Evolutionary conservation across 1,284 basidiomycete species (phyloP).

Genomic region (Fomitopsis schrenkii): DNA sequence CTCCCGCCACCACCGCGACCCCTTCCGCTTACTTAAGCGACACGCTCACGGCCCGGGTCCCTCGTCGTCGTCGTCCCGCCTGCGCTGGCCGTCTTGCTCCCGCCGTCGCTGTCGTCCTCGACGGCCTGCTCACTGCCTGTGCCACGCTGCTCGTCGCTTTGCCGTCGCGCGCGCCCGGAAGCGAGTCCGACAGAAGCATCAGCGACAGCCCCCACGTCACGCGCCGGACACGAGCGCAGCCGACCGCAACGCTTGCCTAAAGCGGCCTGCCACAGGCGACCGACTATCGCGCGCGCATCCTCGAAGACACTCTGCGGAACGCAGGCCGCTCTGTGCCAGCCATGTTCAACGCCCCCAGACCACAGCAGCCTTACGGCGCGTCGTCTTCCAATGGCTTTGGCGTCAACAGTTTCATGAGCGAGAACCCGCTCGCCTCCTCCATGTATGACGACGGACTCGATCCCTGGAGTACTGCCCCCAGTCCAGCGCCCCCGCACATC

Average conservation of each 20-base stretch:
- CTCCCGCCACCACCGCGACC: constrained; percentile 17
- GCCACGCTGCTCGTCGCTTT: background rate
- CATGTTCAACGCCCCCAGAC: constrained; percentile 80
- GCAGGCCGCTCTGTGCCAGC: background rate
- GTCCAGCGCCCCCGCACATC: constrained; percentile 64
- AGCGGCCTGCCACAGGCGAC: background rate
- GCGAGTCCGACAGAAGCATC: background rate
- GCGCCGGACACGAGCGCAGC: background rate
- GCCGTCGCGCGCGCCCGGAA: background rate
- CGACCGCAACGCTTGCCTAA: background rate
- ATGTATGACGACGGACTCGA: constrained; percentile 77
- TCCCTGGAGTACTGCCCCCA: constrained; percentile 83
- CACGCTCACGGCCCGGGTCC: background rate
- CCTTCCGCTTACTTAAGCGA: constrained; percentile 3
- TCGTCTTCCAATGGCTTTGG: constrained; percentile 56
- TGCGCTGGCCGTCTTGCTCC: background rate
- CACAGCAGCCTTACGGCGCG: constrained; percentile 59
- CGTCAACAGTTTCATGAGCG: constrained; percentile 62
- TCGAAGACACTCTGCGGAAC: background rate
- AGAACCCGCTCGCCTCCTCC: constrained; percentile 71
- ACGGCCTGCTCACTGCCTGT: background rate
- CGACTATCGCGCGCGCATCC: background rate
- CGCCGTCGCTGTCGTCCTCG: background rate
- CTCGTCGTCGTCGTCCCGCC: background rate
- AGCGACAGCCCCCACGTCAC: background rate